Evolutionary conservation across 1,284 basidiomycete species (phyloP).

Genomic region (Volvariella surrecta): DNA sequence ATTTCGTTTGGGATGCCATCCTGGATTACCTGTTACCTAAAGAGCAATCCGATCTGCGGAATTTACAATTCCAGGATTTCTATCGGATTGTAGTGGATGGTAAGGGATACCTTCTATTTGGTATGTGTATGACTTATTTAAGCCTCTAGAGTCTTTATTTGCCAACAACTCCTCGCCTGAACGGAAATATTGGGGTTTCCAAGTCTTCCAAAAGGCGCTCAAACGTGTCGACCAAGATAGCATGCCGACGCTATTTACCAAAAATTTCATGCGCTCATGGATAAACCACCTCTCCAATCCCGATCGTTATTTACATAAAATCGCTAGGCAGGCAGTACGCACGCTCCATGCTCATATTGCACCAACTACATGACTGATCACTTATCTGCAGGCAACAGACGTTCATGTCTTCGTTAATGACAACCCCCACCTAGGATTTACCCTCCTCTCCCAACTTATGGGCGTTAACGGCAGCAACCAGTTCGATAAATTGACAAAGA

Average conservation of each 20-base stretch:
- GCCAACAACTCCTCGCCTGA: constrained; percentile 78
- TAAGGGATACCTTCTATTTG: constrained; percentile 24
- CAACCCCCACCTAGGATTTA: constrained; percentile 78
- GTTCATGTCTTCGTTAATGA: constrained; percentile 71
- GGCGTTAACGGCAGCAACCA: constrained; percentile 82
- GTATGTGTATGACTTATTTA: constrained; percentile 7
- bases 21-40: constrained; percentile 64
- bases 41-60: constrained; percentile 36
- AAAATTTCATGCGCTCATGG: constrained; percentile 95
- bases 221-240: constrained; percentile 57
- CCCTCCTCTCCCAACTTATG: constrained; percentile 80
- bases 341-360: constrained; percentile 5
- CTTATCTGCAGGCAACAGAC: constrained; percentile 48
- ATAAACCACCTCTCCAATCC: constrained; percentile 89
- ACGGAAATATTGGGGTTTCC: constrained; percentile 95
- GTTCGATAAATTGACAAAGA: constrained; percentile 89
- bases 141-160: constrained; percentile 73
- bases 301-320: constrained; percentile 86
- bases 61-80: constrained; percentile 72
- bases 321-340: constrained; percentile 72
- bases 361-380: constrained; percentile 3
- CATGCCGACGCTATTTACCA: constrained; percentile 85
- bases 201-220: constrained; percentile 80
- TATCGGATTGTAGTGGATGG: constrained; percentile 89
- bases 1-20: constrained; percentile 88